Conservation (phyloP, 257 asterid species). For the Solanum rostratum region DNA sequence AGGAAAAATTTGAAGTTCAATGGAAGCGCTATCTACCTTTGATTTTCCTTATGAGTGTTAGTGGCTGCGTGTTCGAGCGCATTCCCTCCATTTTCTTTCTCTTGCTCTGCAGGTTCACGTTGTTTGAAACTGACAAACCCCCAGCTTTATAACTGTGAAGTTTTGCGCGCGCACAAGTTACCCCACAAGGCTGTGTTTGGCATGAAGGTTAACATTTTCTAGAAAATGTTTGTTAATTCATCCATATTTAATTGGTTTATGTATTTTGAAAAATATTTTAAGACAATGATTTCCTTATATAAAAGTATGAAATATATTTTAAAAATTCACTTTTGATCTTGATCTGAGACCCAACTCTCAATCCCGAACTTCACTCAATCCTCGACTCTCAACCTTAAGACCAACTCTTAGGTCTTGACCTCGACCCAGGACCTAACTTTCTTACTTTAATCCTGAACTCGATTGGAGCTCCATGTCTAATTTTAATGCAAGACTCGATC, state of each 20-base stretch:
- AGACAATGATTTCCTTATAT: too few species aligned
- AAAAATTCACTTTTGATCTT: not conserved
- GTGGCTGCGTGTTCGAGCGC: conserved; percentile 18
- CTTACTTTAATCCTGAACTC: too few species aligned
- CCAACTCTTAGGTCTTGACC: not conserved
- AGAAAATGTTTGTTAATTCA: not conserved
- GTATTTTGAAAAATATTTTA: fast-evolving
- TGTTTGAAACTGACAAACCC: not conserved
- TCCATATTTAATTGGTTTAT: not conserved
- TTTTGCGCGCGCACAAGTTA: not conserved
- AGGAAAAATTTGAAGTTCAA: not conserved
- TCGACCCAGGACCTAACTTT: not conserved
- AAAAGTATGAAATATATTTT: not conserved
- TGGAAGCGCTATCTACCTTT: conserved; percentile 20
- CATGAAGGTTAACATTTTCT: not conserved
- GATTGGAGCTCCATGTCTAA: not conserved
- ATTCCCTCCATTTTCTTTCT: conserved; percentile 43
- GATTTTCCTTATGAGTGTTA: conserved; percentile 36
- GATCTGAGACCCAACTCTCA: too few species aligned
- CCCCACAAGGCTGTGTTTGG: not conserved
- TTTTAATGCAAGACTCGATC: not conserved
- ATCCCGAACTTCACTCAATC: not conserved
- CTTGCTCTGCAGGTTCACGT: not conserved
- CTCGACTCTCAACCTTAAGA: not conserved
- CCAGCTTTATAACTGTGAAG: not conserved